Conservation (phyloP, 768 basidiomycete genomes). For the Gymnopilus dilepis region DNA sequence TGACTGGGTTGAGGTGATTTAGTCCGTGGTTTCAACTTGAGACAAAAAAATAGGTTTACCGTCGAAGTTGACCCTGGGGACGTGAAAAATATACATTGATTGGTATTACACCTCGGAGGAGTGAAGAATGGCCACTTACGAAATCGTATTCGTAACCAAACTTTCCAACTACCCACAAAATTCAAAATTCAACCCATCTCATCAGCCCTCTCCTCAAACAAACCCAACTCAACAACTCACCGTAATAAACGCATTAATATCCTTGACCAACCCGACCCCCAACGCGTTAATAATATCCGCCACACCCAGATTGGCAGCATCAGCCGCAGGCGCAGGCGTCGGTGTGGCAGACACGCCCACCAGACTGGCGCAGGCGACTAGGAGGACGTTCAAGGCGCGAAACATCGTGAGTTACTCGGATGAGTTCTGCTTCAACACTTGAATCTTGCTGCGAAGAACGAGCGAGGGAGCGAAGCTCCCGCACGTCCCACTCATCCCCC, state of each 20-base stretch:
- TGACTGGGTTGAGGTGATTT: slow-evolving; percentile 33
- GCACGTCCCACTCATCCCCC: background rate
- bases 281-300: slow-evolving; percentile 43
- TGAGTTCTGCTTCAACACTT: background rate
- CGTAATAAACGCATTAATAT: slow-evolving; percentile 44
- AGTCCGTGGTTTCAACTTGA: no score
- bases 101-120: background rate
- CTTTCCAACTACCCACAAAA: slow-evolving; percentile 37
- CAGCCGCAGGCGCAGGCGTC: background rate
- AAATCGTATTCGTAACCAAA: slow-evolving; percentile 39
- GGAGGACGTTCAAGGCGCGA: background rate
- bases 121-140: slow-evolving; percentile 36
- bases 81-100: background rate
- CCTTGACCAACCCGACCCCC: slow-evolving; percentile 43
- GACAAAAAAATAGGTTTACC: slow-evolving; percentile 24
- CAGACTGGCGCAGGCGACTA: background rate
- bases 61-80: slow-evolving; percentile 41
- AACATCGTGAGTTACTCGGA: background rate
- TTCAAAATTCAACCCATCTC: background rate
- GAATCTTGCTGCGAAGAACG: background rate
- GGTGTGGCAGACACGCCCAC: background rate
- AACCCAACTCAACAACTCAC: slow-evolving; percentile 32
- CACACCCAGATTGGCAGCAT: slow-evolving; percentile 11
- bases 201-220: background rate
- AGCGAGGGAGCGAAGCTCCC: no score